Evolutionary conservation across 2,329 filamentous ascomycete genomes (phyloP).

Genomic region (Neofusicoccum parvum): DNA sequence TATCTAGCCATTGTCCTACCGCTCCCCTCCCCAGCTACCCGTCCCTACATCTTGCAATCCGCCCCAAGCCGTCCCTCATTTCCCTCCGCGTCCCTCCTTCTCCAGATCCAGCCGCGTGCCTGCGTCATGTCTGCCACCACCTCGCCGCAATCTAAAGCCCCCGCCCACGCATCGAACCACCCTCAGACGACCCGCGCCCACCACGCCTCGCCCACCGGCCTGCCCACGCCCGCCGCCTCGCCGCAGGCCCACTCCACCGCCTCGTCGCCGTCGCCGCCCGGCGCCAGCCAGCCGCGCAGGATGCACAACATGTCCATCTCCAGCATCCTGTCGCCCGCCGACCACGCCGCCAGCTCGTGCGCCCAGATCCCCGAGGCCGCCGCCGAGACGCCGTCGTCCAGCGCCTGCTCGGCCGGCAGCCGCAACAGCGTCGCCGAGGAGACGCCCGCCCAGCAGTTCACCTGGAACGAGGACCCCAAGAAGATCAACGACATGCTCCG

Average conservation of each 20-base stretch:
- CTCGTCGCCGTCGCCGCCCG: not conserved
- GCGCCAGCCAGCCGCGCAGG: constrained; percentile 2
- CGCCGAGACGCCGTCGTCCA: not conserved
- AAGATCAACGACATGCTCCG: constrained; percentile 17
- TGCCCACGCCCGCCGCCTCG: constrained; percentile 19
- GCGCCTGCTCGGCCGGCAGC: not conserved
- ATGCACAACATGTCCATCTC: constrained; percentile 22
- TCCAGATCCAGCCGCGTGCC: not conserved
- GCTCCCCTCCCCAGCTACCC: constrained; percentile 19
- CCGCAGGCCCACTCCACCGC: constrained; percentile 6
- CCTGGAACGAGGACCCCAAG: constrained; percentile 18
- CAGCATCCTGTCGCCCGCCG: constrained; percentile 18
- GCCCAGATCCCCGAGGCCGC: not conserved
- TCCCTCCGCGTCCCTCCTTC: not conserved
- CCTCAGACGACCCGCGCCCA: constrained; percentile 3
- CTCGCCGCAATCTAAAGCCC: not conserved
- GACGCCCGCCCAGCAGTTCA: not conserved
- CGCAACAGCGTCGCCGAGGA: constrained; percentile 1
- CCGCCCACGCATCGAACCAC: not conserved
- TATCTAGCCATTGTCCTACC: constrained; percentile 20
- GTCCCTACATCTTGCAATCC: constrained; percentile 8
- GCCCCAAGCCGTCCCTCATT: constrained; percentile 4
- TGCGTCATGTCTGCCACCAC: constrained; percentile 10
- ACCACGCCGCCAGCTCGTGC: not conserved
- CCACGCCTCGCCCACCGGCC: constrained; percentile 2